phyloP scores from a whole-genome alignment of 371 early-diverging fungal genomes.

The Phascolomyces articulosus region DNA sequence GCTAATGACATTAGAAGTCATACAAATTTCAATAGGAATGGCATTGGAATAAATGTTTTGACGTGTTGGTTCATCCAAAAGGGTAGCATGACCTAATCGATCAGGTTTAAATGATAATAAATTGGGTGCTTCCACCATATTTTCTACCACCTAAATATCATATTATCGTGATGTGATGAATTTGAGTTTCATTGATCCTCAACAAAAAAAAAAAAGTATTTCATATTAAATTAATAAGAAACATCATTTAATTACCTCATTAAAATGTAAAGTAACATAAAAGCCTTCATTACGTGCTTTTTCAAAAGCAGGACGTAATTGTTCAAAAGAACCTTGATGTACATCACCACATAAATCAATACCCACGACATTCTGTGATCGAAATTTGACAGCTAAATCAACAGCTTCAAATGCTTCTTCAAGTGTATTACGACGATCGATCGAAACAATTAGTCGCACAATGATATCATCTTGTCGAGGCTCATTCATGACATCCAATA shows the following conservation, averaged over 20 bases:
- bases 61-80: conserved; percentile 42
- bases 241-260: conserved; percentile 40
- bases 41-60: conserved; percentile 33
- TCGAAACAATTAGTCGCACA: conserved; percentile 55
- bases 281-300: conserved; percentile 53
- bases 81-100: conserved; percentile 67
- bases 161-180: too few relatives aligned
- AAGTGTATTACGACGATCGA: conserved; percentile 58
- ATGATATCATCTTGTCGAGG: conserved; percentile 35
- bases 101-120: conserved; percentile 50
- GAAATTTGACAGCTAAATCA: conserved; percentile 49
- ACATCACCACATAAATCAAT: conserved; percentile 72
- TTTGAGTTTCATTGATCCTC: too few relatives aligned
- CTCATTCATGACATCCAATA: conserved; percentile 42
- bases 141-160: conserved; percentile 26
- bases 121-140: conserved; percentile 45
- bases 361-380: conserved; percentile 54
- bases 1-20: conserved; percentile 68
- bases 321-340: conserved; percentile 43
- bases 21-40: conserved; percentile 67
- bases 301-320: conserved; percentile 52
- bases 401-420: conserved; percentile 61
- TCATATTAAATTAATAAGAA: too few relatives aligned
- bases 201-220: too few relatives aligned
- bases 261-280: conserved; percentile 62